Evolutionary conservation across 495 filamentous ascomycete species (phyloP), one percentile per base, ranked within the genome.

Genomic region (Parmelia sp.): DNA sequence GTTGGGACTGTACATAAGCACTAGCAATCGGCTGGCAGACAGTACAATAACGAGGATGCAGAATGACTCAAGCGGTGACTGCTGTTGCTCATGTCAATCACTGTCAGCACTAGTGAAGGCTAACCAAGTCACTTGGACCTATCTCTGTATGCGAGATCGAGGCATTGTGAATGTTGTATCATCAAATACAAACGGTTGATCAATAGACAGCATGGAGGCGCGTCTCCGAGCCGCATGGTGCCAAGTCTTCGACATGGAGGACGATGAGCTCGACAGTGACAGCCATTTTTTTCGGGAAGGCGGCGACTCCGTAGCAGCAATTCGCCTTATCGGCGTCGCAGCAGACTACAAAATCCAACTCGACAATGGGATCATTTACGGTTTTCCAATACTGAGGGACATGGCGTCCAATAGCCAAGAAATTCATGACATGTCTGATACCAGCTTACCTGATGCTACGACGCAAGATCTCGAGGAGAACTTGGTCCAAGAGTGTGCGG

Each of bases 281-380:
- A 58, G 57, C 42, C 27, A 47, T 47, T 65, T 65, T 55, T 65
- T 65, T 29, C 14, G 40, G 9, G 25, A 45, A 58, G 63, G 63
- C 4, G 63, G 63, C n/a, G 63, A 65, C 44, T 65, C 63, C 42
- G 63, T 65, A 27, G 19, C 37, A 9, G 55, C 63, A 0, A 60
- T 65, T 11, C 63, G 57, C 27, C 57, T 65, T 11, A 40, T 63
- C 9, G n/a, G 5, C 12, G 23, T 29, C 8, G 61, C 49, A 8
- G 21, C 19, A 40, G 49, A n/a, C n/a, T 3, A 4, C 2, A 57
- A 63, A 1, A 36, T 63, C 61, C 15, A 29, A 23, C 25, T 63
- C 3, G 49, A 53, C 29, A 25, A n/a, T 36, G 33, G 19, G 21
- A 63, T 35, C 4, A 42, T 63, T 12, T 63, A 27, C 49, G 17